Conservation (phyloP, 768 basidiomycete species). For the Kwoniella bestiolae region DNA sequence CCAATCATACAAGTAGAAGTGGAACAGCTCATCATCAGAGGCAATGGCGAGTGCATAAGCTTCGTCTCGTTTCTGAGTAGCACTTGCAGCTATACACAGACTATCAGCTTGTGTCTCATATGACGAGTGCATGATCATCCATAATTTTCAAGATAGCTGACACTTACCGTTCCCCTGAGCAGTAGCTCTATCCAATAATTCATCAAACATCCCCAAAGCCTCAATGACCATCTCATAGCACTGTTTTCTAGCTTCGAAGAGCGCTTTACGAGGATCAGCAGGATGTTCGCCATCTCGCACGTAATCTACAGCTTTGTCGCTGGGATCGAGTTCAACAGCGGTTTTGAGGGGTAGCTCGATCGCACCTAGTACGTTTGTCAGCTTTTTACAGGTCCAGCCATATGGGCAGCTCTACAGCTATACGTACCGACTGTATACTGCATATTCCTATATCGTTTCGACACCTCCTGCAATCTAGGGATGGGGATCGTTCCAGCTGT, state of each 20-base stretch:
- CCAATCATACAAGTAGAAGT: constrained; percentile 94
- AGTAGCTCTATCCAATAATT: constrained; percentile 61
- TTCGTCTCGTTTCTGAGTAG: constrained; percentile 74
- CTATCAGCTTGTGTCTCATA: not conserved
- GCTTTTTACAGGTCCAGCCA: too few species aligned
- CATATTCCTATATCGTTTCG: constrained; percentile 85
- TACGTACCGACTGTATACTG: constrained; percentile 76
- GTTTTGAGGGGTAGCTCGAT: constrained; percentile 83
- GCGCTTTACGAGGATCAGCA: constrained; percentile 66
- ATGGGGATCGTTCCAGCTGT: constrained; percentile 82
- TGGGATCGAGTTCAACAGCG: constrained; percentile 75
- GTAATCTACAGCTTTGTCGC: constrained; percentile 65
- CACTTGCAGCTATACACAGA: constrained; percentile 31
- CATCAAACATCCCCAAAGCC: constrained; percentile 78
- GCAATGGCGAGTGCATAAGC: constrained; percentile 85
- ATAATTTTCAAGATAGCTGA: too few species aligned
- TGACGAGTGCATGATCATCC: too few species aligned
- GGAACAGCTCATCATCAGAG: constrained; percentile 88
- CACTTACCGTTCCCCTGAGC: constrained; percentile 34
- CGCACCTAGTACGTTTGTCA: constrained; percentile 64
- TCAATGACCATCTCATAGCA: constrained; percentile 86
- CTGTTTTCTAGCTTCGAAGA: constrained; percentile 67
- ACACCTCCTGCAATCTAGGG: constrained; percentile 80
- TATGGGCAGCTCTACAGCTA: not conserved
- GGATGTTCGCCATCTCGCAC: constrained; percentile 70